Evolutionary conservation across 805 yeast genomes (phyloP).

Genomic region (Saccharomycopsis selenospora): DNA sequence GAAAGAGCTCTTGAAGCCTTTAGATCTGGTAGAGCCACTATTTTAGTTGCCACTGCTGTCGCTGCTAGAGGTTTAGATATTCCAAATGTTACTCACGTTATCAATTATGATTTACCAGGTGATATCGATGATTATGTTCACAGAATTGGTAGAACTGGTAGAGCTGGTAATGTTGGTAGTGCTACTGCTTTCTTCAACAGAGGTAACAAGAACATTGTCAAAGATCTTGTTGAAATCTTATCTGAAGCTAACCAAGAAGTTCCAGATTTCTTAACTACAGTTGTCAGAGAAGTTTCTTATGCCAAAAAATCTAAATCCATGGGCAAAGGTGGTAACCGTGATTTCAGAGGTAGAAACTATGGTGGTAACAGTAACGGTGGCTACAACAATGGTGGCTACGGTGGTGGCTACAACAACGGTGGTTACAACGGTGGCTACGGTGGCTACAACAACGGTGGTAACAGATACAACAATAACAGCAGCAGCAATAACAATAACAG

Average conservation of each 20-base stretch:
- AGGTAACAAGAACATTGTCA: slow-evolving; percentile 81
- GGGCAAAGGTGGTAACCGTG: slow-evolving; percentile 36
- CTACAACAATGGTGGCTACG: slow-evolving; percentile 22
- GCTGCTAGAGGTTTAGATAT: slow-evolving; percentile 99
- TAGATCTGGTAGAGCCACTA: slow-evolving; percentile 86
- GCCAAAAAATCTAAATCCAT: slow-evolving; percentile 29
- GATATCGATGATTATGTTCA: slow-evolving; percentile 98
- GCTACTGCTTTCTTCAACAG: slow-evolving; percentile 99
- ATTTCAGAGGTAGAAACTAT: slow-evolving; percentile 41
- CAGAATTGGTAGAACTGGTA: slow-evolving; percentile 99
- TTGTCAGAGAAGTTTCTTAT: slow-evolving; percentile 66
- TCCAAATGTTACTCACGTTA: slow-evolving; percentile 97
- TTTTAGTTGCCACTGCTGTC: slow-evolving; percentile 98
- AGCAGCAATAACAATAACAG: not conserved
- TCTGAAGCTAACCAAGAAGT: slow-evolving; percentile 97
- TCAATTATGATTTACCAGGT: slow-evolving; percentile 93
- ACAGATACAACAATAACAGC: not conserved
- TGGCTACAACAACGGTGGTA: not conserved
- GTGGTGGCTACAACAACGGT: slow-evolving; percentile 5
- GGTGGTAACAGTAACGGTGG: slow-evolving; percentile 28
- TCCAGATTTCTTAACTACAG: slow-evolving; percentile 77
- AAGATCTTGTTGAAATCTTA: slow-evolving; percentile 80
- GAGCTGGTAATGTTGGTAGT: slow-evolving; percentile 99
- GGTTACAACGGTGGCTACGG: not conserved
- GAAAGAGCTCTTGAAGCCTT: slow-evolving; percentile 94